Evolutionary conservation across 805 yeast species (phyloP).

Genomic region (Kazachstania bromeliacearum): DNA sequence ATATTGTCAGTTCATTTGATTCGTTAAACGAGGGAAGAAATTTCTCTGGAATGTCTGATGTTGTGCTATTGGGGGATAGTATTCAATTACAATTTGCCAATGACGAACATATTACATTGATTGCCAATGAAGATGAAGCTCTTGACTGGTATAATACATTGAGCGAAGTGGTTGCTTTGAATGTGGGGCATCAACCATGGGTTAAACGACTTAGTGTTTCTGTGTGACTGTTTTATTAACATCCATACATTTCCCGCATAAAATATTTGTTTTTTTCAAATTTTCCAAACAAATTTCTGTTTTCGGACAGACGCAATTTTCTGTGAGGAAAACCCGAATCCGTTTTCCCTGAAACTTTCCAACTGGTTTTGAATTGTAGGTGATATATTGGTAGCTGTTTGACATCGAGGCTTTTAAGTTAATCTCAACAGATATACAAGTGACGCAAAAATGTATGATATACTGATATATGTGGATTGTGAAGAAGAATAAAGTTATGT

Average conservation of each 20-base stretch:
- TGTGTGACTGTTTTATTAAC: constrained; percentile 1
- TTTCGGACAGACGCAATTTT: no score
- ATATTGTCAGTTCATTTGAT: constrained; percentile 29
- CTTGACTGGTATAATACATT: constrained; percentile 54
- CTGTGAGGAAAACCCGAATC: no score
- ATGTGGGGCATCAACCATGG: constrained; percentile 55
- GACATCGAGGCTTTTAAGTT: no score
- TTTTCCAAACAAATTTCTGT: no score
- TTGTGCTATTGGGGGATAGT: constrained; percentile 52
- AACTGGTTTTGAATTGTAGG: background rate
- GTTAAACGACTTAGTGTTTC: constrained; percentile 35
- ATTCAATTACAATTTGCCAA: constrained; percentile 68
- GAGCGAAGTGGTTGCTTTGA: constrained; percentile 46
- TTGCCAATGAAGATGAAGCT: constrained; percentile 59
- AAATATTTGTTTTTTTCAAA: background rate
- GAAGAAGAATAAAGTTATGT: no score
- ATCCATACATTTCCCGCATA: constrained; percentile 1
- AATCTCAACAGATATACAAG: constrained; percentile 6
- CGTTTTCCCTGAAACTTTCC: background rate
- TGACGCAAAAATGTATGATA: constrained; percentile 13
- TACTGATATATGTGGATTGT: background rate
- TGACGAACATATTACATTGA: constrained; percentile 75
- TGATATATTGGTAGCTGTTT: background rate
- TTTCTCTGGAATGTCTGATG: constrained; percentile 49
- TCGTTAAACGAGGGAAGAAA: constrained; percentile 37